phyloP scores from a whole-genome alignment of 2,329 filamentous ascomycete genomes.

The Boeremia exigua region DNA sequence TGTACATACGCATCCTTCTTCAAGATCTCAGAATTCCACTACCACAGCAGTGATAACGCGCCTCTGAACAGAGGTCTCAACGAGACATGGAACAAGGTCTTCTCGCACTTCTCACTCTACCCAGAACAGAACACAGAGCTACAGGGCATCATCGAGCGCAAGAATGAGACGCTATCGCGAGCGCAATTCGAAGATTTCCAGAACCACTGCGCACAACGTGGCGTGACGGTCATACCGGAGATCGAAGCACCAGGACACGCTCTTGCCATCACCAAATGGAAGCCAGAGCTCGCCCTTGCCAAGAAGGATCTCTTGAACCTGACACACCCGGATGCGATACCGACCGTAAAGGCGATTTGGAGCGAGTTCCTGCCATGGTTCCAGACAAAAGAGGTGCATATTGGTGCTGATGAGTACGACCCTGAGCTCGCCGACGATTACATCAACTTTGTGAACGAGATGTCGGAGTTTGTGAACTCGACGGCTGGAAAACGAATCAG shows the following conservation, averaged over 20 bases:
- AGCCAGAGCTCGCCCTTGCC: constrained; percentile 44
- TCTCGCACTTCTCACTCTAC: constrained; percentile 53
- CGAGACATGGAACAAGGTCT: constrained; percentile 55
- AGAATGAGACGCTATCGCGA: constrained; percentile 46
- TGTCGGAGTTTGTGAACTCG: constrained; percentile 40
- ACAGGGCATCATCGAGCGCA: constrained; percentile 41
- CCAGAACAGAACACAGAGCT: constrained; percentile 45
- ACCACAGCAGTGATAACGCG: constrained; percentile 59
- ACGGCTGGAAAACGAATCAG: constrained; percentile 41
- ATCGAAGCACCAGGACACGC: constrained; percentile 48
- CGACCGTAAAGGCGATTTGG: constrained; percentile 47
- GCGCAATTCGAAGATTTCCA: constrained; percentile 47
- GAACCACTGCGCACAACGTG: constrained; percentile 41
- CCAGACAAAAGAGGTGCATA: constrained; percentile 46
- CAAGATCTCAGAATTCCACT: constrained; percentile 58
- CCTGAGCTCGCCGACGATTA: constrained; percentile 44
- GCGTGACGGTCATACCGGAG: constrained; percentile 47
- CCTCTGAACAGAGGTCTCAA: constrained; percentile 56
- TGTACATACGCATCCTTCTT: constrained; percentile 57
- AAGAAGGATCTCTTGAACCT: constrained; percentile 48
- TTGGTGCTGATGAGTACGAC: constrained; percentile 49
- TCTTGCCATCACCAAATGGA: constrained; percentile 49
- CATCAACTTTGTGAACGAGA: constrained; percentile 48
- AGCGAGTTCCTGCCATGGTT: constrained; percentile 49
- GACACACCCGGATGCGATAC: constrained; percentile 44